phyloP scores from a whole-genome alignment of 257 asterid species.

The Solanum bukasovii region DNA sequence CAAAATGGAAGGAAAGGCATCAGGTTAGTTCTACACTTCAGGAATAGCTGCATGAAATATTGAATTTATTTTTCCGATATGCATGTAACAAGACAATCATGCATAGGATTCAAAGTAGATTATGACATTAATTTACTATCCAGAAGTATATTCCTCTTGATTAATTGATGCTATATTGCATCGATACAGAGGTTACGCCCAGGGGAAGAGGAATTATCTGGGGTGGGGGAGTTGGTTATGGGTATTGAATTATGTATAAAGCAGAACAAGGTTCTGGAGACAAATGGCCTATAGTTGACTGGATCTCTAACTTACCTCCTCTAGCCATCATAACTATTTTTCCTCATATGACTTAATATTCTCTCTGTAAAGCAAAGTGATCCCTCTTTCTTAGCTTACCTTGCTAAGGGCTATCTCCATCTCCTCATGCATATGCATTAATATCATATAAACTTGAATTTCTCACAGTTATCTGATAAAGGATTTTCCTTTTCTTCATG shows the following conservation, averaged over 20 bases:
- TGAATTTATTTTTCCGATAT: background rate
- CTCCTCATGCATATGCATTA: background rate
- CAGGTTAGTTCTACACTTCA: constrained; percentile 37
- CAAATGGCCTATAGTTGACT: background rate
- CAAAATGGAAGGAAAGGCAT: constrained; percentile 92
- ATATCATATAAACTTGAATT: background rate
- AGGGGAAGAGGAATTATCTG: background rate
- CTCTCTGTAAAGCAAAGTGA: background rate
- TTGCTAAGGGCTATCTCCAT: background rate
- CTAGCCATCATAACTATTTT: background rate
- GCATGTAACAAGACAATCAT: background rate
- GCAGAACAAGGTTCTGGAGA: background rate
- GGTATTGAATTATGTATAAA: background rate
- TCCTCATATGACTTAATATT: background rate
- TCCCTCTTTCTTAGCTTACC: background rate
- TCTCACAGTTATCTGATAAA: constrained; percentile 2
- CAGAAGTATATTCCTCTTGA: background rate
- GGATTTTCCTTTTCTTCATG: constrained; percentile 11
- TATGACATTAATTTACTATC: background rate
- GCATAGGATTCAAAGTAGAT: background rate
- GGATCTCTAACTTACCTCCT: background rate
- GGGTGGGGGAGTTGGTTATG: background rate
- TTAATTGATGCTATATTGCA: background rate
- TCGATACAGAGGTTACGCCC: background rate
- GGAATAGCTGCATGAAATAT: background rate